A percentile compares a stretch with the other conserved stretches of the same genome.
phyloP scores from a whole-genome alignment of 2,329 filamentous ascomycete genomes.

The Ophiocordyceps australis region DNA sequence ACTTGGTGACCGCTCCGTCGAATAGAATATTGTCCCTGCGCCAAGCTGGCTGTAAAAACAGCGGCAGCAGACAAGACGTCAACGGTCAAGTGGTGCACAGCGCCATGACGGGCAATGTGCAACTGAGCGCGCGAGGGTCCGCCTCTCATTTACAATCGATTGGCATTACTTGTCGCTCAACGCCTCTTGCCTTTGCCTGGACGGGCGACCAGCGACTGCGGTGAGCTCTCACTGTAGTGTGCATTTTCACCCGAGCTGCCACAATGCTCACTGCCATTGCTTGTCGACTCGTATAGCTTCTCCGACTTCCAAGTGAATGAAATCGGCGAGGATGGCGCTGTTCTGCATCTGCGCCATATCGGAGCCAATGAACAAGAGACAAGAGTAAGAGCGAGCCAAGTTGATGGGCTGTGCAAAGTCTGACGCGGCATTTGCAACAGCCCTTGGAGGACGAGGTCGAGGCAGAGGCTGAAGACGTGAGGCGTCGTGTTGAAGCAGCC shows the following conservation, averaged over 20 bases:
- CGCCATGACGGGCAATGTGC: too few relatives aligned
- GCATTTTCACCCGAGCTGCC: too few relatives aligned
- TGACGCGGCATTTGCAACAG: too few relatives aligned
- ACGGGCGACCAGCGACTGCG: conserved; percentile 20
- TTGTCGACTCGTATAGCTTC: conserved; percentile 38
- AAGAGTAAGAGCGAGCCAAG: conserved; percentile 2
- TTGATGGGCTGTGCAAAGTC: not conserved
- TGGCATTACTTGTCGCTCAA: conserved; percentile 20
- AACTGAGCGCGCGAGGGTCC: conserved; percentile 12
- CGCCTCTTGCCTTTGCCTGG: conserved; percentile 17
- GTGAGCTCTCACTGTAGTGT: too few relatives aligned
- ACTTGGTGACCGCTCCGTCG: too few relatives aligned
- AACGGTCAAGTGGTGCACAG: too few relatives aligned
- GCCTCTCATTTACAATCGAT: conserved; percentile 15
- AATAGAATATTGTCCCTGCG: too few relatives aligned
- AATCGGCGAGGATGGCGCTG: conserved; percentile 56
- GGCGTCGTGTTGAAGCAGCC: conserved; percentile 6
- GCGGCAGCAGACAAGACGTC: too few relatives aligned
- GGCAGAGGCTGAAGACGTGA: conserved; percentile 5
- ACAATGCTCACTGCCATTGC: too few relatives aligned
- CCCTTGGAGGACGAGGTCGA: conserved; percentile 1
- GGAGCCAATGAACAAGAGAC: conserved; percentile 7
- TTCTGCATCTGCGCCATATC: conserved; percentile 49
- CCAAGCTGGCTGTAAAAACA: too few relatives aligned
- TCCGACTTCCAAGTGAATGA: conserved; percentile 91